Evolutionary conservation across 176 grass and related monocot species (phyloP), one percentile per base, ranked within the genome.

Genomic region (Elaeis guineensis): DNA sequence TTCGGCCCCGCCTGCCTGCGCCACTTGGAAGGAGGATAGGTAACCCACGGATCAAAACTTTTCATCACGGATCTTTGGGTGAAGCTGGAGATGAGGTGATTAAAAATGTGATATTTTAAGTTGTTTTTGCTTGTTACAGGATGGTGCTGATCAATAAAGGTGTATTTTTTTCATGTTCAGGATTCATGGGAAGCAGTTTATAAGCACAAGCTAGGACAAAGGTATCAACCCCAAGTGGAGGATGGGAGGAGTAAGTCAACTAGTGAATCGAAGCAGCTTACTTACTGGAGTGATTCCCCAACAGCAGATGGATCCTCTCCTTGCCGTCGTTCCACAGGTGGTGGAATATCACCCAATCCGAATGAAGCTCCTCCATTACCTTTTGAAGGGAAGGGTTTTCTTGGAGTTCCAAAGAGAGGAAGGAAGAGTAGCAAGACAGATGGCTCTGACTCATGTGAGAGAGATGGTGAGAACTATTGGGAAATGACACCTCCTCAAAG

Each of bases 141-240:
- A 51, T 61, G 20, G 9, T 62, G 16, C 16, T 51, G 21, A 35
- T 49, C 66, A 57, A 26, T 64, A 19, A 21, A 3, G 52, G 15
- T 76, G 61, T 54, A 63, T 56, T 71, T 2, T 5, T 62, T 32
- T 49, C 26, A 24, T 63, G 50, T 67, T 51, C 86, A 98, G 94
- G 82, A 74, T 49, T 89, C 80, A 57, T 93, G 94, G 94, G 94
- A 89, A 58, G 82, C 80, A 17, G 85, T 93, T 62, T 89, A 84
- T 51, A 89, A 83, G 54, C 82, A 93, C 69, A 93, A 98, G 63
- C 49, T 85, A 48, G 84, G 79, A 57, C 79, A 84, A 67, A 77
- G 80, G 61, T 75, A 80, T 70, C 25, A 73, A 78, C 35, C 53
- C 49, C 72, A 80, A 77, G 64, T 39, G 49, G 76, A 77, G 22